Conservation (phyloP, 148 eudicot species). For the Rhododendron mucronatum region DNA sequence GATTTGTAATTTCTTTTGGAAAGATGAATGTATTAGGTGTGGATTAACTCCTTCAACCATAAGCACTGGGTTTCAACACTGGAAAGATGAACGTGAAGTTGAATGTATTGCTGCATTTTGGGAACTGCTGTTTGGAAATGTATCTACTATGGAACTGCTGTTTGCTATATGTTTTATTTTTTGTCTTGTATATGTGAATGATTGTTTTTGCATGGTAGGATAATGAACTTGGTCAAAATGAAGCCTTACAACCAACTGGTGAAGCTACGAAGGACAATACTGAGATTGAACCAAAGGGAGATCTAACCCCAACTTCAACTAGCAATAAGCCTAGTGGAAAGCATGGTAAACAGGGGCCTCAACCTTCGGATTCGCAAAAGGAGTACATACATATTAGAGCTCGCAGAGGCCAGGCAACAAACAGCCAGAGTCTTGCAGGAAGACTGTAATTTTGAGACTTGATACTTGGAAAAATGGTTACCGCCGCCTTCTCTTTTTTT, state of each 20-base stretch:
- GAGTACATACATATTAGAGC: constrained; percentile 95
- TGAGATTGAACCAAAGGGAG: constrained; percentile 45
- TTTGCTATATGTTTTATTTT: background rate
- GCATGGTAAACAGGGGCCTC: constrained; percentile 62
- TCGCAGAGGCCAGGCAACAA: constrained; percentile 97
- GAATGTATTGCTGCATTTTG: too few species aligned
- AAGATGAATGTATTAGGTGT: too few species aligned
- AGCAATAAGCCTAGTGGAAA: constrained; percentile 50
- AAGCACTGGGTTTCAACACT: too few species aligned
- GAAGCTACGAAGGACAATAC: constrained; percentile 35
- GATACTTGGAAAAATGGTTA: too few species aligned
- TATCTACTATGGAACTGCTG: too few species aligned
- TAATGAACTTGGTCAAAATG: constrained; percentile 46
- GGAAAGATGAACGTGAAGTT: too few species aligned
- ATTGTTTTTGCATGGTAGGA: constrained; percentile 33
- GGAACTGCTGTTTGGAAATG: too few species aligned
- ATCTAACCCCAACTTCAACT: constrained; percentile 40
- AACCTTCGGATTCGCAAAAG: constrained; percentile 57
- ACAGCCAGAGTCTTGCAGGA: constrained; percentile 94
- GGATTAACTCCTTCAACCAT: too few species aligned
- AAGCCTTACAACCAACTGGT: constrained; percentile 33
- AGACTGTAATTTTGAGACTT: too few species aligned
- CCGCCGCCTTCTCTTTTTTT: too few species aligned
- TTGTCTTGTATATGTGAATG: background rate
- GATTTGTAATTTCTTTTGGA: too few species aligned